Evolutionary conservation across 202 grass and related monocot species (phyloP), one percentile per base, ranked within the genome.

Genomic region (Thinopyrum obtusiflorum): DNA sequence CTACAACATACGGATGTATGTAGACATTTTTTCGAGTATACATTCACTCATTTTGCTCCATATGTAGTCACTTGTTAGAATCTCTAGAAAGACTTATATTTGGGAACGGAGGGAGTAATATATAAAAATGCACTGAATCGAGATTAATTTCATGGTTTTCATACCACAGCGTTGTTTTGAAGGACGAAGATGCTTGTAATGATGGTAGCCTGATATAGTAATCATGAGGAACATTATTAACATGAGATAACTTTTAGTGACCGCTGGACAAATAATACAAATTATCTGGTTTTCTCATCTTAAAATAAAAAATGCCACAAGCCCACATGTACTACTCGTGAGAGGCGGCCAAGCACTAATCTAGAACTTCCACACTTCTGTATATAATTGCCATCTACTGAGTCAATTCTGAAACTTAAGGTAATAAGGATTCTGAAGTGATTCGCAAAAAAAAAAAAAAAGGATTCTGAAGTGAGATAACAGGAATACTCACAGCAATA

Each of bases 111-210:
- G n/a, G n/a, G n/a, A n/a, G n/a, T n/a, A n/a, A n/a, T n/a, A 15
- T 9, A 31, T 25, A 73, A 12, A 12, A 26, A 46, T 13, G 4
- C n/a, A 26, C 18, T 53, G 5, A 86, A 78, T 42, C 31, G 18
- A 82, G 5, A 32, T 71, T 7, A 73, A 68, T 3, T 33, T 40
- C 35, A 40, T 57, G 27, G 13, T 4, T 18, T 40, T 3, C 83
- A 17, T 94, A 97, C 95, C 95, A 97, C 95, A 8, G 89, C 88
- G 85, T 97, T 97, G 28, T 97, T 97, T 90, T 97, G 95, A 75
- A 97, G 88, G 77, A 93, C 83, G 83, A 94, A 93, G 10, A 32
- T 82, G 35, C 83, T 53, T 7, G 92, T 93, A 74, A 91, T 90
- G 79, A 97, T 85, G 31, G 90, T 91, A 68, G 87, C 57, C 92